Evolutionary conservation across 176 grass and related monocot genomes (phyloP), one percentile per base, ranked within the genome.

Genomic region (Themeda triandra): DNA sequence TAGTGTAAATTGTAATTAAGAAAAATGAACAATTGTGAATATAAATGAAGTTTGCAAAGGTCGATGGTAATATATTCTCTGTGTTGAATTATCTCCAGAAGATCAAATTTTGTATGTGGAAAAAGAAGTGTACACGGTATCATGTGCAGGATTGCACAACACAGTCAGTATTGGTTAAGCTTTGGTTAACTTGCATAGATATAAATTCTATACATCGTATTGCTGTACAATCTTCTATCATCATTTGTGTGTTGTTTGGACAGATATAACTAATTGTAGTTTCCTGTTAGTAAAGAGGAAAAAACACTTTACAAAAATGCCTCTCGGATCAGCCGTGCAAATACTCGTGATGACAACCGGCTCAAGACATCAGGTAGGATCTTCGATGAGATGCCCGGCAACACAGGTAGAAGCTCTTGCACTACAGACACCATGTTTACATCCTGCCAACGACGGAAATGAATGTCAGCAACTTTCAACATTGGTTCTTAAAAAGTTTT

Each of bases 341-440:
- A 88, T 36, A 95, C 85, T 40, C 96, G 82, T 2, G 91, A 93
- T 58, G 93, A 92, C 69, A 98, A 90, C 84, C 96, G 87, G 81
- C 42, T 93, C 76, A 92, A 69, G 62, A 98, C 82, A 42, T 98
- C 96, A 1, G 96, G 96, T 59, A 98, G 89, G 76, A 95, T 80
- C 69, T 88, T 98, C 39, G 91, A 94, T 28, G 96, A 93, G 74
- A 98, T 98, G 73, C 93, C 81, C 0, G 96, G 96, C 71, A 98
- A 75, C 72, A 98, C 69, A 23, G 93, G 96, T 69, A 98, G 81
- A 75, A 98, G 87, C 73, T 95, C 96, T 95, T 85, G 93, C 27
- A 98, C 77, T 31, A 91, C 39, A 75, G 92, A 85, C 18, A 74
- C 66, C 21, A 95, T 15, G 83, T 95, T 90, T 25, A 95, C 31